Percentiles rank a stretch among this genome's conserved stretches.
Evolutionary conservation across 2,329 filamentous ascomycete species (phyloP).

Genomic region (Colletotrichum truncatum): DNA sequence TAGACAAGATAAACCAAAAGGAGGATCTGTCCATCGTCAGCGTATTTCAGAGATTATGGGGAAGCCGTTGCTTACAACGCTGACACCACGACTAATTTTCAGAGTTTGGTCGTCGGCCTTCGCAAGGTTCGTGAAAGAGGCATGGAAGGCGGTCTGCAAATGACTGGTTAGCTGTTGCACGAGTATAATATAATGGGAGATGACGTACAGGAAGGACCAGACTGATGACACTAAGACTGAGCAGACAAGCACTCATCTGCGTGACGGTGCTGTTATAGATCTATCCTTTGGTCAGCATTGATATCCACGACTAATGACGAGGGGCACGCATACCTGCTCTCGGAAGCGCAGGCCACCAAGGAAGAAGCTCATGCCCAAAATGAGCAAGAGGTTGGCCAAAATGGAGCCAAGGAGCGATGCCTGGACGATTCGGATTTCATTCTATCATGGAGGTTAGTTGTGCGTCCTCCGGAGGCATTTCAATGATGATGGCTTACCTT

Average conservation of each 20-base stretch:
- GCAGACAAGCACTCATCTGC: constrained; percentile 93
- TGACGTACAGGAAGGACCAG: constrained; percentile 79
- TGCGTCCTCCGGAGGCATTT: neutral
- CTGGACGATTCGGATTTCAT: constrained; percentile 91
- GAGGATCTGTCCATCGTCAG: constrained; percentile 63
- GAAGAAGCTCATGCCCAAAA: constrained; percentile 91
- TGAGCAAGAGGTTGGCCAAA: constrained; percentile 85
- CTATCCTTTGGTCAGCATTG: constrained; percentile 44
- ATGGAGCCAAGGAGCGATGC: constrained; percentile 91
- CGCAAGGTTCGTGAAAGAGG: constrained; percentile 74
- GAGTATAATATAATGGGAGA: constrained; percentile 47
- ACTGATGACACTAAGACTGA: constrained; percentile 91
- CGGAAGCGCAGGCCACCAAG: constrained; percentile 86
- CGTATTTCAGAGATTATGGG: neutral
- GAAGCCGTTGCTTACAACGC: constrained; percentile 71
- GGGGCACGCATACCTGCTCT: constrained; percentile 81
- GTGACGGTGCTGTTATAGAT: constrained; percentile 96
- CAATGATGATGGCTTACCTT: constrained; percentile 57
- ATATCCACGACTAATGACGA: neutral
- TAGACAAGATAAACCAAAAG: constrained; percentile 86
- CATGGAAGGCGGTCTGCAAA: constrained; percentile 84
- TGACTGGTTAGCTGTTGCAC: constrained; percentile 40
- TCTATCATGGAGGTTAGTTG: constrained; percentile 46
- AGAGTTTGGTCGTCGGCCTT: constrained; percentile 77
- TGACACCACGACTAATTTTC: constrained; percentile 89